phyloP scores from a whole-genome alignment of 73 alveolate species.

The Symbiodinium natans region DNA sequence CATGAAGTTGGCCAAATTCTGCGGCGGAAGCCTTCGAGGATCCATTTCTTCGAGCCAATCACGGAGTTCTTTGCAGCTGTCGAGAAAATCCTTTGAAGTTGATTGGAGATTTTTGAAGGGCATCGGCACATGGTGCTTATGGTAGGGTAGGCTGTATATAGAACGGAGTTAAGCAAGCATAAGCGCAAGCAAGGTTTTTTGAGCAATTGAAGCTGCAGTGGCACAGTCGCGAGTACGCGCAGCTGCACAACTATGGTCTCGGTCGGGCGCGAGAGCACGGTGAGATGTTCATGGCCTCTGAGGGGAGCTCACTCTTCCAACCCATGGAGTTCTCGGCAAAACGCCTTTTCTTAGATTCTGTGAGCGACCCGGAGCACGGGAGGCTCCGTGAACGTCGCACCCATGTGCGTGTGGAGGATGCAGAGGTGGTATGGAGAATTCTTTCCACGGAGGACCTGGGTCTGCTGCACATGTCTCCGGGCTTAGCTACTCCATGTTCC shows the following conservation, averaged over 20 bases:
- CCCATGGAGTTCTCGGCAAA: conserved; percentile 46
- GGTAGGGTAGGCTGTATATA: no score
- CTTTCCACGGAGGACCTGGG: not conserved
- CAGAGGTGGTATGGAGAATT: not conserved
- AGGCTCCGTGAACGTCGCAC: conserved; percentile 7
- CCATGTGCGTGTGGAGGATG: conserved; percentile 10
- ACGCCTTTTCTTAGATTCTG: not conserved
- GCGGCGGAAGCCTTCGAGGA: not conserved
- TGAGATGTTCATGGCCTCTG: conserved; percentile 21
- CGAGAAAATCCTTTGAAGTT: not conserved
- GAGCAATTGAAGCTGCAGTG: conserved; percentile 4
- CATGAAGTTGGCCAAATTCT: not conserved
- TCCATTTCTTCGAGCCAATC: conserved; percentile 22
- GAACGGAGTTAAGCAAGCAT: no score
- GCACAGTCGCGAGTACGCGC: not conserved
- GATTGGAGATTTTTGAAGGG: no score
- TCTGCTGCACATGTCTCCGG: conserved; percentile 8
- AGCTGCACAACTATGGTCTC: conserved; percentile 13
- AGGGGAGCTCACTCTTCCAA: conserved; percentile 3
- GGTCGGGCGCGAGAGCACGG: not conserved
- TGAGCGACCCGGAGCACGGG: not conserved
- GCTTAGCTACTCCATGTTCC: not conserved
- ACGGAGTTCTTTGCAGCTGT: not conserved
- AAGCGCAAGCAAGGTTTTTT: conserved; percentile 1
- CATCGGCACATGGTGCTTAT: no score